Conservation (phyloP, 306 rosid genomes). For the Geum urbanum region DNA sequence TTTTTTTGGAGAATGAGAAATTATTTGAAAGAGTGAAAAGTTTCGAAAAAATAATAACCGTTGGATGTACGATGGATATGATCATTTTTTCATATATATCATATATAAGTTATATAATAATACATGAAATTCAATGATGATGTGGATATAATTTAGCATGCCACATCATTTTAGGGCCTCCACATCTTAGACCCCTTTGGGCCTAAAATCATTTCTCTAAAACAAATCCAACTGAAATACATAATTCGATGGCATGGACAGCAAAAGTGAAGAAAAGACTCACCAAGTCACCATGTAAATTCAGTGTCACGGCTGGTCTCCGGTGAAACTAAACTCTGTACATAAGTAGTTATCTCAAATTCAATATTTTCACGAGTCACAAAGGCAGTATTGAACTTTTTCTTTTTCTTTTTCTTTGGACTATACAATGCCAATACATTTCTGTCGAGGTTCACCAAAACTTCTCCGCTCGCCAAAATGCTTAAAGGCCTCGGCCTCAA, state of each 20-base stretch:
- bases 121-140: too few relatives aligned
- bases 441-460: not conserved
- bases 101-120: too few relatives aligned
- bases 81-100: too few relatives aligned
- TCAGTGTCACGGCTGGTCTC: not conserved
- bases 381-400: not conserved
- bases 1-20: too few relatives aligned
- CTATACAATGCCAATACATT: not conserved
- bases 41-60: too few relatives aligned
- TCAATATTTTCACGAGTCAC: not conserved
- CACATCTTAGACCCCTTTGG: too few relatives aligned
- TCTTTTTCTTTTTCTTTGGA: not conserved
- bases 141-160: too few relatives aligned
- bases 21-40: too few relatives aligned
- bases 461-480: constrained; percentile 2
- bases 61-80: too few relatives aligned
- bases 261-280: not conserved
- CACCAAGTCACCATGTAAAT: not conserved
- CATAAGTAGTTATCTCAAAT: not conserved
- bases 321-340: not conserved
- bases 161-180: too few relatives aligned
- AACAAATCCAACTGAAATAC: not conserved
- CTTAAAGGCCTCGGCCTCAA: not conserved
- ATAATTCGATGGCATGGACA: not conserved
- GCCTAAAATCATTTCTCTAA: too few relatives aligned